A percentile compares a stretch with the other conserved stretches of the same genome.
phyloP scores from a whole-genome alignment of 257 asterid genomes.

The Forsythia viridissima region DNA sequence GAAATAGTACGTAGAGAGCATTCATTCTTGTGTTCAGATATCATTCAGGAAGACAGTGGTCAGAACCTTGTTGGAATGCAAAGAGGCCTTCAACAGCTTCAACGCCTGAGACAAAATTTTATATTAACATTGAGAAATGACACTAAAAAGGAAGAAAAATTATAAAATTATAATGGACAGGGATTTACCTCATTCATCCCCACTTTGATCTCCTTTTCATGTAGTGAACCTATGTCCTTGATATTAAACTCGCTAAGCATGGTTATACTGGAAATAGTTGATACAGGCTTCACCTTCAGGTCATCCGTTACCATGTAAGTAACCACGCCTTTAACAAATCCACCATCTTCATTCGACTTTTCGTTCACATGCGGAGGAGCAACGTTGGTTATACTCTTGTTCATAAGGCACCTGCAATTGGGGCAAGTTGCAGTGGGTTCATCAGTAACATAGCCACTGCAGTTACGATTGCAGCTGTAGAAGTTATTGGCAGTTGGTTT shows the following conservation, averaged over 20 bases:
- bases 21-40: not conserved
- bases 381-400: not conserved
- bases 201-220: conserved; percentile 34
- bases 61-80: not conserved
- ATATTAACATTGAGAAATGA: no score
- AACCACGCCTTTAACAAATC: conserved; percentile 40
- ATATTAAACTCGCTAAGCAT: conserved; percentile 28
- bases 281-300: conserved; percentile 33
- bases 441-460: not conserved
- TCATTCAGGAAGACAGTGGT: not conserved
- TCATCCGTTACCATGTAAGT: conserved; percentile 45
- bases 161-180: no score
- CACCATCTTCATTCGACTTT: conserved; percentile 5
- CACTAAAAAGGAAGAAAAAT: no score
- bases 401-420: not conserved
- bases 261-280: conserved; percentile 32
- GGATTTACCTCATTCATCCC: conserved; percentile 33
- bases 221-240: conserved; percentile 23
- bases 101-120: not conserved
- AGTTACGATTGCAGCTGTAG: not conserved
- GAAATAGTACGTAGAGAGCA: no score
- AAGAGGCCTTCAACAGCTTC: no score
- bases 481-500: not conserved
- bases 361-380: not conserved
- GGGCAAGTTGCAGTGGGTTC: conserved; percentile 18